A percentile compares a stretch with the other conserved stretches of the same genome.
These are phyloP conservation scores for Lobosporangium transversale DNA, from an alignment of 192 early-diverging fungal species.

Conservation along the genomic window DNA sequence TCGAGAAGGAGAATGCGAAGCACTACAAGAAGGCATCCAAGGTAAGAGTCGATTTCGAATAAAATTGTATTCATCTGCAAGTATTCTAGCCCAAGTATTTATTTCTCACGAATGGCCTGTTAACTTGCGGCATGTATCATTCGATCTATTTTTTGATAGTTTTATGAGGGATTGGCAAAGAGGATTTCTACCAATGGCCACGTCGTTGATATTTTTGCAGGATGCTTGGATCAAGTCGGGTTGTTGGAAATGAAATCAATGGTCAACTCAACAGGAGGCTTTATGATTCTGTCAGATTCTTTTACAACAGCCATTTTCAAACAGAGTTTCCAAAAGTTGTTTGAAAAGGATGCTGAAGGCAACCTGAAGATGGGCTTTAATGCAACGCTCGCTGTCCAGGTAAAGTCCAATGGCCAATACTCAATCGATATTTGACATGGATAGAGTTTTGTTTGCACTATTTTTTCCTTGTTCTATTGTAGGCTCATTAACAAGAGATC, in stretches of 20 bases:
- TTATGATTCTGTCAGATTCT: conserved; percentile 95
- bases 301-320: conserved; percentile 98
- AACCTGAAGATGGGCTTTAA: conserved; percentile 97
- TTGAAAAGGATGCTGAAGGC: conserved; percentile 90
- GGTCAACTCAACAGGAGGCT: conserved; percentile 88
- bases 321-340: conserved; percentile 95
- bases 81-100: background rate
- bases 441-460: background rate
- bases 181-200: conserved; percentile 89
- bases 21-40: conserved; percentile 94
- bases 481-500: too few relatives aligned
- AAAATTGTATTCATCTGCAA: too few relatives aligned
- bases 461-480: too few relatives aligned
- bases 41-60: conserved; percentile 51
- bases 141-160: conserved; percentile 57
- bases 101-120: background rate
- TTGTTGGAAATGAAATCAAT: conserved; percentile 96
- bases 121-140: background rate
- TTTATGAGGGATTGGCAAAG: conserved; percentile 90
- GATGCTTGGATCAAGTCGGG: conserved; percentile 98
- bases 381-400: conserved; percentile 94
- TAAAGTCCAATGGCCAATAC: conserved; percentile 33
- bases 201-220: conserved; percentile 96
- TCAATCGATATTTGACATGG: too few relatives aligned
- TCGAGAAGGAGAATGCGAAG: conserved; percentile 93